These are phyloP conservation scores for Ilyonectria mors-panacis DNA, from an alignment of 2,329 filamentous ascomycete species.

Conservation along the genomic window DNA sequence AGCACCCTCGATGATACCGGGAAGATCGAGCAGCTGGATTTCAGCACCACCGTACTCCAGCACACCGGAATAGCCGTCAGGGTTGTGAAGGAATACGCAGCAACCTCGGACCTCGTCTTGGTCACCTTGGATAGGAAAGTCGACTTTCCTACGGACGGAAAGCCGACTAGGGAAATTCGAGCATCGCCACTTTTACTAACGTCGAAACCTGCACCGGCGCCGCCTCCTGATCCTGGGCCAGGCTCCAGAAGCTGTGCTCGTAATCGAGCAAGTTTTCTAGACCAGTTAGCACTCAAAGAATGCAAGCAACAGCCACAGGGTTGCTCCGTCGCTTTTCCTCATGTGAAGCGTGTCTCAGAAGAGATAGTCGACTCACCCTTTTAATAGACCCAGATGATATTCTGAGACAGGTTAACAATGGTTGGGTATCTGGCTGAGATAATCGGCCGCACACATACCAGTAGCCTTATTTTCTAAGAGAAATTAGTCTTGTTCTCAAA, in stretches of 20 bases:
- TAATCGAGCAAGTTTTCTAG: conserved; percentile 93
- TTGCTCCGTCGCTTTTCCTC: background rate
- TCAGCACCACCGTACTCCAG: conserved; percentile 98
- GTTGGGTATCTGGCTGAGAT: background rate
- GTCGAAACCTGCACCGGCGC: conserved; percentile 88
- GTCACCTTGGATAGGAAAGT: conserved; percentile 99
- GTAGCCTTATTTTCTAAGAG: conserved; percentile 95
- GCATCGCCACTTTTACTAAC: conserved; percentile 98
- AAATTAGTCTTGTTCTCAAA: conserved; percentile 47
- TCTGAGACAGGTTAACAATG: conserved; percentile 68
- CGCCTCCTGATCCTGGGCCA: conserved; percentile 81
- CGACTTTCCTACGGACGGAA: conserved; percentile 98
- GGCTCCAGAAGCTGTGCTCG: conserved; percentile 96
- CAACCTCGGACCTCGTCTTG: conserved; percentile 96
- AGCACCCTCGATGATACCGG: conserved; percentile 98
- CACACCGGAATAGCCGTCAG: conserved; percentile 96
- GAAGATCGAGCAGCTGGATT: conserved; percentile 97
- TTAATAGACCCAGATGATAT: conserved; percentile 97
- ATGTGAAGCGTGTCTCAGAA: background rate
- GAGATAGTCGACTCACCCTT: conserved; percentile 78
- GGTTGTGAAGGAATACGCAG: conserved; percentile 97
- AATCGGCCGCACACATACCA: conserved; percentile 71
- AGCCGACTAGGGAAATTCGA: conserved; percentile 96
- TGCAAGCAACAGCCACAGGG: background rate
- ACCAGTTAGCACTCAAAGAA: conserved; percentile 19